Base-by-base conservation (phyloP, 352 stramenopile genomes). In the Globisporangium irregulare region DNA sequence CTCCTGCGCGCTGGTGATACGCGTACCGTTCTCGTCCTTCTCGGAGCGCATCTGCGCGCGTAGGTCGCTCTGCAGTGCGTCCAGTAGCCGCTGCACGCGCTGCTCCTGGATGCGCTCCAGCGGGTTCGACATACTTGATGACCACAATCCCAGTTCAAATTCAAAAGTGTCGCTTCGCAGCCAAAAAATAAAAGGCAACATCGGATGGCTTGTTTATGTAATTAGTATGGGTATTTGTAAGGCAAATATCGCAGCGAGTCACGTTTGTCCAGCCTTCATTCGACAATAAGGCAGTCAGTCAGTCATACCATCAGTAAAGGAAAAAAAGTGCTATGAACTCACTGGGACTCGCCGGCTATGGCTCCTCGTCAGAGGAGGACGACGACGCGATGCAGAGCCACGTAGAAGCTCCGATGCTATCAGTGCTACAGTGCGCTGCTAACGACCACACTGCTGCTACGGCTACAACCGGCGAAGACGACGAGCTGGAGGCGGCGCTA, bases 71-170 rank as follows among this genome's bases (percentile, higher is more conserved):
- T 93, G 85, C 46, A 91, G 70, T 34, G 71, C 54, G 62, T 77
- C 70, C 65, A 93, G 63, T 5, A 93, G 67, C 66, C 82, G 78
- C 32, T 91, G 80, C 32, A 81, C 74, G 18, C 76, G 82, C 67
- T 89, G 80, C 68, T 91, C 80, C 24, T 74, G 75, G 29, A 92
- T 73, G 20, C 82, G 79, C n/a, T 91, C 86, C n/a, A 93, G 61
- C 54, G 82, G 74, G 59, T 84, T 90, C 53, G 55, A 27, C 64
- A 69, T 69, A 20, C 15, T 50, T 50, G 4, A 8, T 20, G 34
- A 46, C 12, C 38, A 46, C 29, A 32, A 18, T 20, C 18, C 15
- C 43, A 48, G 15, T 6, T 51, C 43, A n/a, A 50, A n/a, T n/a
- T n/a, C 41, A n/a, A 50, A 12, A 51, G 43, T 51, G 43, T 24